phyloP scores from a whole-genome alignment of 2,329 filamentous ascomycete species.

The Pestalotiopsis sp. region DNA sequence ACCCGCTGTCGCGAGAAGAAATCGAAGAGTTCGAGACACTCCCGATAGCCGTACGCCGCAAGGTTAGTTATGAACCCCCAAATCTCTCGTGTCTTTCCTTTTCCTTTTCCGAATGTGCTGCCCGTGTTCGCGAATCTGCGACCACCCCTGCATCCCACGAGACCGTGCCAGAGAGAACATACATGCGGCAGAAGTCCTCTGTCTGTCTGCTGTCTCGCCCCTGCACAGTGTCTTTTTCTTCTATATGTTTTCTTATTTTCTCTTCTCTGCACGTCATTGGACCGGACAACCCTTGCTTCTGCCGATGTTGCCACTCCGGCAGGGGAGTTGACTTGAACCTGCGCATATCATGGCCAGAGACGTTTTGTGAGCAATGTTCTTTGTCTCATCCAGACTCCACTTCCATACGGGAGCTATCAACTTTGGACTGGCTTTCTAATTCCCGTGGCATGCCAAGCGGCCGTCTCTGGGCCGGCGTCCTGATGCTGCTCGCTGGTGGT shows the following conservation, averaged over 20 bases:
- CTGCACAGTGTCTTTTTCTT: neutral
- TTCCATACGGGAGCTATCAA: neutral
- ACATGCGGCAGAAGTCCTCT: neutral
- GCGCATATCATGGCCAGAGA: neutral
- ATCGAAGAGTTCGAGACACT: constrained; percentile 52
- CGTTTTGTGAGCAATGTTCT: neutral
- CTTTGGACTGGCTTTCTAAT: neutral
- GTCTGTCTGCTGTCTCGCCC: neutral
- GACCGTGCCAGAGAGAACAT: neutral
- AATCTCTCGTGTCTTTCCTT: constrained; percentile 12
- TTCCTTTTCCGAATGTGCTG: constrained; percentile 3
- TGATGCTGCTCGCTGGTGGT: neutral
- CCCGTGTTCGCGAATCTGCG: neutral
- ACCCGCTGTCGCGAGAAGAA: constrained; percentile 32
- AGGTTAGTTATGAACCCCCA: constrained; percentile 39
- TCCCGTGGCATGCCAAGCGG: constrained; percentile 1
- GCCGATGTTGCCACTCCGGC: neutral
- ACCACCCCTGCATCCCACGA: neutral
- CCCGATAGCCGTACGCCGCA: constrained; percentile 51
- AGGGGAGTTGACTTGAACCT: neutral
- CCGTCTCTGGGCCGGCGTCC: neutral
- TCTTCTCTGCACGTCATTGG: neutral
- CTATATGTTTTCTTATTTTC: neutral
- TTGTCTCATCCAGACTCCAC: constrained; percentile 1
- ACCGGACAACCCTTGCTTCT: neutral